Percentiles rank a stretch among this genome's conserved stretches.
Evolutionary conservation across 768 basidiomycete species (phyloP).

Genomic region (Termitomyces sp.): DNA sequence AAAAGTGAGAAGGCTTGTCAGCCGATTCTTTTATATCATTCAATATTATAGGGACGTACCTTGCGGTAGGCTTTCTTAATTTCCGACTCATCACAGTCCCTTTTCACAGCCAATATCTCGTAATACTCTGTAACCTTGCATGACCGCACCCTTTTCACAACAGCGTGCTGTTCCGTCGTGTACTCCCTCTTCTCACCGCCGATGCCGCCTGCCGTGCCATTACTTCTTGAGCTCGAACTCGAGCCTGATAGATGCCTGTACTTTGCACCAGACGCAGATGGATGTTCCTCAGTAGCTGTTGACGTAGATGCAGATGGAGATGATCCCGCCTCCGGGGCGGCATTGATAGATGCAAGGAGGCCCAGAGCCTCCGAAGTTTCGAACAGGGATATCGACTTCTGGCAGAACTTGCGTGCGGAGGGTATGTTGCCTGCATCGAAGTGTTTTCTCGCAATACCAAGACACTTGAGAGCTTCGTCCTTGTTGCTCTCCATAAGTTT

Average conservation of each 20-base stretch:
- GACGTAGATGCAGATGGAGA: slow-evolving; percentile 36
- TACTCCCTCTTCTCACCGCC: slow-evolving; percentile 79
- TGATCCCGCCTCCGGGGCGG: slow-evolving; percentile 42
- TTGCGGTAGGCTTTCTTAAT: slow-evolving; percentile 96
- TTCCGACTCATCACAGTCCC: slow-evolving; percentile 76
- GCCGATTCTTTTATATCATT: not conserved
- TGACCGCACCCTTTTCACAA: slow-evolving; percentile 79
- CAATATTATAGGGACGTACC: slow-evolving; percentile 36
- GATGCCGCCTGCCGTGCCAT: slow-evolving; percentile 50
- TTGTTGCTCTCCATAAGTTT: slow-evolving; percentile 75
- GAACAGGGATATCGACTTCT: slow-evolving; percentile 82
- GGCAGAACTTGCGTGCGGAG: slow-evolving; percentile 82
- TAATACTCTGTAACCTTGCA: slow-evolving; percentile 94
- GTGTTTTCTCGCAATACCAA: slow-evolving; percentile 74
- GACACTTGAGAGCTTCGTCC: slow-evolving; percentile 82
- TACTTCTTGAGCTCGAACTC: slow-evolving; percentile 15
- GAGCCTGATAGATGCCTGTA: slow-evolving; percentile 42
- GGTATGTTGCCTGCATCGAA: slow-evolving; percentile 63
- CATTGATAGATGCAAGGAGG: slow-evolving; percentile 62
- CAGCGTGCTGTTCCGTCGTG: slow-evolving; percentile 73
- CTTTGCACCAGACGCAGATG: slow-evolving; percentile 67
- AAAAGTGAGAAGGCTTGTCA: not conserved
- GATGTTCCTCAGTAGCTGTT: slow-evolving; percentile 50
- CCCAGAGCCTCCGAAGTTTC: slow-evolving; percentile 69
- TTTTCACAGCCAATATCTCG: slow-evolving; percentile 77